phyloP scores from a whole-genome alignment of 179 eudicot genomes.

The Sideroxylon spinosum region DNA sequence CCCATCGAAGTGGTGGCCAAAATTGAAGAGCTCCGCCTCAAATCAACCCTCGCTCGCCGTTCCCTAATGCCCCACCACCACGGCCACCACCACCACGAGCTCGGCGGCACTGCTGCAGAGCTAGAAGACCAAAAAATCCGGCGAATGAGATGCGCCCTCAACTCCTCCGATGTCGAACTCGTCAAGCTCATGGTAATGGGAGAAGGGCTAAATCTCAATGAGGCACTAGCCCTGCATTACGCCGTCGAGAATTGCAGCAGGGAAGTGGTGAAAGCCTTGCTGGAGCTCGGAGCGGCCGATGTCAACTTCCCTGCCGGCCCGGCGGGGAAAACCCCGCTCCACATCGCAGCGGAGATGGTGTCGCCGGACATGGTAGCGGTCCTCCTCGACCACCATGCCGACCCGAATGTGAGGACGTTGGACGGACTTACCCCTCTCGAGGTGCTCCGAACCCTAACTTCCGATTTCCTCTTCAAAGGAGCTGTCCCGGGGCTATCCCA shows the following conservation, averaged over 20 bases:
- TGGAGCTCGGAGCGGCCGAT: conserved; percentile 86
- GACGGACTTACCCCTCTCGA: conserved; percentile 87
- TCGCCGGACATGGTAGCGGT: conserved; percentile 98
- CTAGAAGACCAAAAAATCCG: conserved; percentile 80
- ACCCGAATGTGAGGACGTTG: conserved; percentile 77
- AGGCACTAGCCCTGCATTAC: conserved; percentile 77
- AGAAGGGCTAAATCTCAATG: conserved; percentile 82
- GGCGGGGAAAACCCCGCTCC: conserved; percentile 77
- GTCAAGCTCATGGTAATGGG: conserved; percentile 98
- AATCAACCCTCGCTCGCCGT: conserved; percentile 60
- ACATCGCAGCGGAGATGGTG: conserved; percentile 90
- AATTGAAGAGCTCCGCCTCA: conserved; percentile 84
- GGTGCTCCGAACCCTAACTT: conserved; percentile 65
- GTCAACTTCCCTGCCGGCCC: conserved; percentile 80
- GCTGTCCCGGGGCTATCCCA: conserved; percentile 80
- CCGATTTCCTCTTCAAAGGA: conserved; percentile 83
- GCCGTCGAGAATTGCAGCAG: conserved; percentile 81
- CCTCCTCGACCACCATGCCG: conserved; percentile 87
- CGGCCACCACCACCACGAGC: conserved; percentile 37
- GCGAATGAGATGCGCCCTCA: conserved; percentile 89
- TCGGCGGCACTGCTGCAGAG: conserved; percentile 36
- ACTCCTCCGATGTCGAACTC: conserved; percentile 89
- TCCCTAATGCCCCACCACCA: conserved; percentile 43
- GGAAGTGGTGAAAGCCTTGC: conserved; percentile 87
- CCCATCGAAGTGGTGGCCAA: conserved; percentile 74